These are phyloP conservation scores for Stagonosporopsis vannaccii DNA, from an alignment of 2,329 filamentous ascomycete genomes.

Conservation along the genomic window DNA sequence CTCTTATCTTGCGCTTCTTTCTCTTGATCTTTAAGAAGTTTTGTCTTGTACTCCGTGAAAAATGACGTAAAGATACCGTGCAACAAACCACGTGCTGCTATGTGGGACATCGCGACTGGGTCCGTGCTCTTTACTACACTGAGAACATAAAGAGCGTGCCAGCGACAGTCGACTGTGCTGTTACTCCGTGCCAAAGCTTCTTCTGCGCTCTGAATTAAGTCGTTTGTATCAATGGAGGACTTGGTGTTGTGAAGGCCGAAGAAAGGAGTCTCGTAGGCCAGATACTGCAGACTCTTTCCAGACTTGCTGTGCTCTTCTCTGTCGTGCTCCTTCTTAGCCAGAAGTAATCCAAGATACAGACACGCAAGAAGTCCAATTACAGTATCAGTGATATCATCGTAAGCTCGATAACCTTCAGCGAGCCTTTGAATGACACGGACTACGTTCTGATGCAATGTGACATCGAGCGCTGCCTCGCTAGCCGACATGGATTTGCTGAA, in stretches of 20 bases:
- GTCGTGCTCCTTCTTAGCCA: slow-evolving; percentile 50
- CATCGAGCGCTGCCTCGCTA: slow-evolving; percentile 37
- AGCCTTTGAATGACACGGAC: slow-evolving; percentile 74
- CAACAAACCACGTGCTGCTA: slow-evolving; percentile 54
- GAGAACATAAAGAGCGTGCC: slow-evolving; percentile 45
- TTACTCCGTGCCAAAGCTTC: slow-evolving; percentile 27
- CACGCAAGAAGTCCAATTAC: slow-evolving; percentile 81
- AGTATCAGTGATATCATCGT: slow-evolving; percentile 84
- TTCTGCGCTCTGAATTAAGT: slow-evolving; percentile 28
- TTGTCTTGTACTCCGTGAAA: slow-evolving; percentile 81
- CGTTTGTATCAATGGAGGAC: slow-evolving; percentile 23
- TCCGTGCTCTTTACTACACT: slow-evolving; percentile 37
- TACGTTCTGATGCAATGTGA: slow-evolving; percentile 63
- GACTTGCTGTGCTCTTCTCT: slow-evolving; percentile 20
- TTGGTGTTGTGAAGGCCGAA: slow-evolving; percentile 31
- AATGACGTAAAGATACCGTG: slow-evolving; percentile 74
- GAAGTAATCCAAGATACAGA: slow-evolving; percentile 75
- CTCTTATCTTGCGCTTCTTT: slow-evolving; percentile 76
- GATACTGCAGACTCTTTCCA: slow-evolving; percentile 32
- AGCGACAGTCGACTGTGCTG: slow-evolving; percentile 42
- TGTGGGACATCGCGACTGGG: slow-evolving; percentile 16
- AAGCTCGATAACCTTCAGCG: slow-evolving; percentile 73
- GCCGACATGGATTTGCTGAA: slow-evolving; percentile 31
- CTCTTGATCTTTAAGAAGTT: slow-evolving; percentile 77
- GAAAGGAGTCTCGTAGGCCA: slow-evolving; percentile 43